Conservation (phyloP, 2,329 filamentous ascomycete genomes). For the Malbranchea zuffiana region DNA sequence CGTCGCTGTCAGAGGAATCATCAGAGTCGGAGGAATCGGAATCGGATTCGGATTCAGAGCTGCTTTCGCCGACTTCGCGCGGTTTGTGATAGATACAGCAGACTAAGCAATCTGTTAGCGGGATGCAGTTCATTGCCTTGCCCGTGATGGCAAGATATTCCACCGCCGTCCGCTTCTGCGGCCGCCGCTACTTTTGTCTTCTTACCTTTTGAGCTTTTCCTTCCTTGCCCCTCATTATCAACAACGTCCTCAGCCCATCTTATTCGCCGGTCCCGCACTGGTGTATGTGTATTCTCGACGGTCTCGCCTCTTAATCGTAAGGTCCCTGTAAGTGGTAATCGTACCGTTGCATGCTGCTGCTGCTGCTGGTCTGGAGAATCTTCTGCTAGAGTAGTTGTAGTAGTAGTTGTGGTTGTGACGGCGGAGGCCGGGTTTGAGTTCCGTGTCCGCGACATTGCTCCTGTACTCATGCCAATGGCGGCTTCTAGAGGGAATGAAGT, state of each 20-base stretch:
- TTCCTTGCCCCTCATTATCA: slow-evolving; percentile 88
- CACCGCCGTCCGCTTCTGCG: too few species aligned
- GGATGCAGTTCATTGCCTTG: slow-evolving; percentile 1
- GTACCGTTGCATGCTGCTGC: slow-evolving; percentile 1
- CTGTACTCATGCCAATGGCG: background rate
- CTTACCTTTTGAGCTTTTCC: slow-evolving; percentile 86
- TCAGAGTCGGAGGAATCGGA: slow-evolving; percentile 46
- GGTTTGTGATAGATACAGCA: slow-evolving; percentile 97
- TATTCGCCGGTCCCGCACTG: slow-evolving; percentile 43
- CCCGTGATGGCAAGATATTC: background rate
- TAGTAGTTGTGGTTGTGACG: slow-evolving; percentile 1
- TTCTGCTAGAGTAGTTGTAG: too few species aligned
- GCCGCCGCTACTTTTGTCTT: too few species aligned
- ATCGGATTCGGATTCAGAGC: slow-evolving; percentile 42
- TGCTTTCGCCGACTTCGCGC: slow-evolving; percentile 70
- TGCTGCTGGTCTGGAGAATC: slow-evolving; percentile 1
- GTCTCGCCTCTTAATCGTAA: slow-evolving; percentile 14
- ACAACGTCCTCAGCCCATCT: slow-evolving; percentile 89
- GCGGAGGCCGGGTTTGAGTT: background rate
- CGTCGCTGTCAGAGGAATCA: slow-evolving; percentile 31
- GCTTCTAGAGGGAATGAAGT: too few species aligned
- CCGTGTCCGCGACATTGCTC: slow-evolving; percentile 3
- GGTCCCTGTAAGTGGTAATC: slow-evolving; percentile 10
- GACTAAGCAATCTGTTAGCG: slow-evolving; percentile 45
- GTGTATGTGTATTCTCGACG: slow-evolving; percentile 1